Base-by-base conservation (phyloP, 192 early-diverging fungal species). In the Radiomyces spectabilis region DNA sequence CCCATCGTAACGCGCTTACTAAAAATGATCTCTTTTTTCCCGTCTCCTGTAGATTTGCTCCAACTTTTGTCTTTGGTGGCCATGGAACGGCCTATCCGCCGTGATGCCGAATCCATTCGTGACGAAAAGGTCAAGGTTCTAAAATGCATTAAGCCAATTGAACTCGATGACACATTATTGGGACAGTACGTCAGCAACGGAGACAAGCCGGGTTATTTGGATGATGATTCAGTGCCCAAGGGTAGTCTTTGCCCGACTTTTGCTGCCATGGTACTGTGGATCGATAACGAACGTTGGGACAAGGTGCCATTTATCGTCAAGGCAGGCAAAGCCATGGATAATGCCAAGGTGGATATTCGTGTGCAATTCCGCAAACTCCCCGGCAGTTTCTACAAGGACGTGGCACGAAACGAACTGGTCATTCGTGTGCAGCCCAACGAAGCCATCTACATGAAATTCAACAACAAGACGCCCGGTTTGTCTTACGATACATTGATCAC, bases 401-500 rank as follows among this genome's bases (percentile, higher is more conserved):
- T 87, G 45, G 75, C 85, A 4, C 83, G 94, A 51, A 98, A 98
- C 70, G 95, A 98, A 71, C 82, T 97, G 18, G 92, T 98, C 8
- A 77, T 97, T 45, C 86, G 92, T 33, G 88, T 98, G 32, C 92
- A 95, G 52, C 96, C 96, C 3, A 79, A 85, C 39, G 96, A 98
- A 65, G 89, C 95, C 5, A 84, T 98, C n/a, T 95, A 96, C 68
- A 86, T 95, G 74, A 98, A 98, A 71, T 85, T 94, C 61, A 92
- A 86, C 67, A 95, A 91, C 82, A 98, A 96, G 72, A 79, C 84
- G 44, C 95, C 88, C 5, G 96, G 96, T 4, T 77, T 95, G 43
- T 87, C 88, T 2, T 76, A 81, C 69, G 78, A 86, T 42, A 83
- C 89, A 48, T 82, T 86, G 47, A 87, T 92, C 55, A 90, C 93